These are phyloP conservation scores for Heterococcus sp. DNA, from an alignment of 108 stramenopile species.

Conservation along the genomic window DNA sequence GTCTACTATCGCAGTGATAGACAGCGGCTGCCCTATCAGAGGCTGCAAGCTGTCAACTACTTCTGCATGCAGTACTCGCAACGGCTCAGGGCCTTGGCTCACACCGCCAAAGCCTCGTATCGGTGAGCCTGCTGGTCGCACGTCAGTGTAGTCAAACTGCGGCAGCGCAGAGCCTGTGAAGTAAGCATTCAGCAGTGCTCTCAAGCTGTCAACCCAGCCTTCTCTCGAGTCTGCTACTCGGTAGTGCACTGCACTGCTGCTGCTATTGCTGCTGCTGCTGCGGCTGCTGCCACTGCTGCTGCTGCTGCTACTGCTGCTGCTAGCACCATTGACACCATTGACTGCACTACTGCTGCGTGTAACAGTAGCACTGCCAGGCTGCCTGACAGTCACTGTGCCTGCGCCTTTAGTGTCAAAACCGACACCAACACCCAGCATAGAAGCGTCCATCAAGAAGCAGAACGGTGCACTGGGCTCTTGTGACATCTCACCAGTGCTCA, in stretches of 20 bases:
- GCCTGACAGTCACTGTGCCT: constrained; percentile 18
- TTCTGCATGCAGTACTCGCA: constrained; percentile 38
- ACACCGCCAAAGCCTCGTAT: constrained; percentile 60
- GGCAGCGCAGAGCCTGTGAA: constrained; percentile 22
- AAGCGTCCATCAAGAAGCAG: constrained; percentile 62
- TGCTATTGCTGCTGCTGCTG: no score
- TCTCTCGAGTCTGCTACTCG: constrained; percentile 59
- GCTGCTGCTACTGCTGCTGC: no score
- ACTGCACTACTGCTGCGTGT: no score
- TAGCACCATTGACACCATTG: no score
- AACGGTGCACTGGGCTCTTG: constrained; percentile 55
- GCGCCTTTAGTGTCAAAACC: constrained; percentile 64
- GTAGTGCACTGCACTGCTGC: not conserved
- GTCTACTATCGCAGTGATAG: constrained; percentile 57
- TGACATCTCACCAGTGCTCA: constrained; percentile 25
- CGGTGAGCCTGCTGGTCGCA: constrained; percentile 58
- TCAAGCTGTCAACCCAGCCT: constrained; percentile 56
- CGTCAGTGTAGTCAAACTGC: constrained; percentile 32
- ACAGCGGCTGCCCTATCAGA: constrained; percentile 29
- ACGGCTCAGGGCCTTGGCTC: constrained; percentile 47
- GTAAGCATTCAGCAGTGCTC: constrained; percentile 44
- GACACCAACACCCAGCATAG: constrained; percentile 63
- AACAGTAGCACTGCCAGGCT: constrained; percentile 23
- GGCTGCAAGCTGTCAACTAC: constrained; percentile 26
- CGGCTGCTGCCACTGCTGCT: not conserved